Base-by-base conservation (phyloP, 1,139 yeast species). In the Insectozyma bohioensis region DNA sequence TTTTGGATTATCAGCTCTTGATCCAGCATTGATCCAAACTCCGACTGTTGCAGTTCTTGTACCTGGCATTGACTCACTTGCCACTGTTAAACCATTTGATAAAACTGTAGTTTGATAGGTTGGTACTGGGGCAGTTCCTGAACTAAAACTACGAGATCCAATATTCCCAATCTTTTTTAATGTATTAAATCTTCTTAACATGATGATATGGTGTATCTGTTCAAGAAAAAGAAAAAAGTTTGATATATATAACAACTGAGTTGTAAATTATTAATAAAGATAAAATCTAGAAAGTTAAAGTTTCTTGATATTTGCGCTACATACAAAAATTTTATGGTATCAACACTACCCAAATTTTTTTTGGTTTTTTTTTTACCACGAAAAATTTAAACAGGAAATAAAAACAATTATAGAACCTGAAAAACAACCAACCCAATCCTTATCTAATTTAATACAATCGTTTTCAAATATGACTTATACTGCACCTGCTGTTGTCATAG, bases 1-100 rank as follows among this genome's bases (percentile, higher is more conserved):
- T 54, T 75, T 75, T 32, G 81, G 78, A 51, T 81, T 84, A 61
- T 92, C 99, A 2, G 97, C 97, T 42, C 99, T 75, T 2, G 97
- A 90, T 1, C 99, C 99, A 28, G 98, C 97, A 59, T 94, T 96
- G 45, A 92, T 90, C 88, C 90, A 84, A 30, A 92, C 92, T 2
- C 97, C 98, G 9, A 94, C 97, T 2, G 98, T 92, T 43, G 98
- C 97, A 26, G 97, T 88, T 48, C 82, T 75, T 5, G 95, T 83
- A 40, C 86, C 83, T 8, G 98, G 97, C 59, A 85, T 79, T 28
- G 72, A 56, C 56, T 92, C 97, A 34, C 95, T 77, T 34, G 97
- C 98, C 30, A 90, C 95, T 0, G 97, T 92, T 33, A 92, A 62
- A 1, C 99, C 99, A 56, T 94, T 92, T 9, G 52, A 36, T 17